These are phyloP conservation scores for Cladophialophora exuberans DNA, from an alignment of 2,329 filamentous ascomycete species.

Conservation along the genomic window DNA sequence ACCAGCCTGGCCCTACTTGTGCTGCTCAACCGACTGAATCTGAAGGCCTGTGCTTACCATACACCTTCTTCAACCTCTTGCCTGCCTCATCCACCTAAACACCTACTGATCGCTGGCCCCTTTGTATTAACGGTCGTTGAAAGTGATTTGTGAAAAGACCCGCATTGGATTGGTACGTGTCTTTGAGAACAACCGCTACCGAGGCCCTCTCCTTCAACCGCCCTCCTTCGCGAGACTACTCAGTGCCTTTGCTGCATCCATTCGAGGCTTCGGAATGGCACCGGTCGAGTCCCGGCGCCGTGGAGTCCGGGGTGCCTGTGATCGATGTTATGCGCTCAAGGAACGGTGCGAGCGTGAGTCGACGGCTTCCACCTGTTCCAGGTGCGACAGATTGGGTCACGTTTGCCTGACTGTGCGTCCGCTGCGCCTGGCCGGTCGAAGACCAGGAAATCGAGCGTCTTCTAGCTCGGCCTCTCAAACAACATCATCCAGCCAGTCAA, in stretches of 20 bases:
- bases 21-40: too few relatives aligned
- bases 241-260: neutral
- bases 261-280: slow-evolving; percentile 4
- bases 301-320: slow-evolving; percentile 14
- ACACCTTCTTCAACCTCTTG: too few relatives aligned
- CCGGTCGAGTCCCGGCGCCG: slow-evolving; percentile 1
- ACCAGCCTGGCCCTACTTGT: neutral
- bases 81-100: neutral
- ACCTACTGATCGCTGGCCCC: neutral
- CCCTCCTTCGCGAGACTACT: neutral
- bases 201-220: neutral
- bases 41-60: too few relatives aligned
- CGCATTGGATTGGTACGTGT: neutral
- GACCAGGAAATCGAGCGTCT: neutral
- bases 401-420: slow-evolving; percentile 18
- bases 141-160: neutral
- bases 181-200: neutral
- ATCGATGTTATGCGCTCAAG: slow-evolving; percentile 22
- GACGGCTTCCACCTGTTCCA: slow-evolving; percentile 7
- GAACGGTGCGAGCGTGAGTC: slow-evolving; percentile 18
- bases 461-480: slow-evolving; percentile 2
- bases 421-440: slow-evolving; percentile 14
- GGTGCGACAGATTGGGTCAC: slow-evolving; percentile 15
- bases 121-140: neutral
- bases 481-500: slow-evolving; percentile 4